phyloP scores from a whole-genome alignment of 192 early-diverging fungal genomes.

The Lunasporangiospora selenospora region DNA sequence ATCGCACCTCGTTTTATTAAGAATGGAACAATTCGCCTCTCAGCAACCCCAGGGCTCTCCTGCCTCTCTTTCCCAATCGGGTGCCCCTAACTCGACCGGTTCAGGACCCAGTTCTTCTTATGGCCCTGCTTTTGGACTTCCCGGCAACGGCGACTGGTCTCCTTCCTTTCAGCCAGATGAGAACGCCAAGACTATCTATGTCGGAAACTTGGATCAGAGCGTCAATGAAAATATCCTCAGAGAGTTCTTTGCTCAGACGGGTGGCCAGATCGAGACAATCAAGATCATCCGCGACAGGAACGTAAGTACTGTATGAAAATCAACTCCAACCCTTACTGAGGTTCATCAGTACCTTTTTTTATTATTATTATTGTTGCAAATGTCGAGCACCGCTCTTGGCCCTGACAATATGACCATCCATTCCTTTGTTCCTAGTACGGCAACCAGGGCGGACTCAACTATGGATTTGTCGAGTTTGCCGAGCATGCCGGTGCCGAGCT shows the following conservation, averaged over 20 bases:
- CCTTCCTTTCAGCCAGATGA: conserved; percentile 51
- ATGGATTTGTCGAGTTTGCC: conserved; percentile 89
- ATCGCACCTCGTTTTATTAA: conserved; percentile 33
- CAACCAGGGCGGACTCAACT: conserved; percentile 76
- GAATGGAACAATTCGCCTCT: conserved; percentile 39
- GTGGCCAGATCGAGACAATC: conserved; percentile 66
- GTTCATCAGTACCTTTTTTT: no score
- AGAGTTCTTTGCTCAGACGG: conserved; percentile 74
- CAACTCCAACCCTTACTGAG: no score
- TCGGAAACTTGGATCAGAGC: conserved; percentile 85
- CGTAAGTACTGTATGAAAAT: conserved; percentile 48
- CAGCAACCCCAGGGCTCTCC: conserved; percentile 38
- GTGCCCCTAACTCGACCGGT: not conserved
- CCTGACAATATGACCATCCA: no score
- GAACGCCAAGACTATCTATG: conserved; percentile 74
- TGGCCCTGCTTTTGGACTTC: not conserved
- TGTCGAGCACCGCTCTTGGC: no score
- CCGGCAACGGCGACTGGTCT: conserved; percentile 14
- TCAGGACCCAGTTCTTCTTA: not conserved
- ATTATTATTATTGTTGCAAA: no score
- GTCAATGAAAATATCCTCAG: conserved; percentile 76
- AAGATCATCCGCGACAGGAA: conserved; percentile 85
- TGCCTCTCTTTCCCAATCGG: not conserved
- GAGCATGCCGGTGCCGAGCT: conserved; percentile 73
- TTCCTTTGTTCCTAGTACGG: conserved; percentile 49